These are phyloP conservation scores for Neckera pumila DNA, from an alignment of 225 moss, liverwort and hornwort species.

Conservation along the genomic window DNA sequence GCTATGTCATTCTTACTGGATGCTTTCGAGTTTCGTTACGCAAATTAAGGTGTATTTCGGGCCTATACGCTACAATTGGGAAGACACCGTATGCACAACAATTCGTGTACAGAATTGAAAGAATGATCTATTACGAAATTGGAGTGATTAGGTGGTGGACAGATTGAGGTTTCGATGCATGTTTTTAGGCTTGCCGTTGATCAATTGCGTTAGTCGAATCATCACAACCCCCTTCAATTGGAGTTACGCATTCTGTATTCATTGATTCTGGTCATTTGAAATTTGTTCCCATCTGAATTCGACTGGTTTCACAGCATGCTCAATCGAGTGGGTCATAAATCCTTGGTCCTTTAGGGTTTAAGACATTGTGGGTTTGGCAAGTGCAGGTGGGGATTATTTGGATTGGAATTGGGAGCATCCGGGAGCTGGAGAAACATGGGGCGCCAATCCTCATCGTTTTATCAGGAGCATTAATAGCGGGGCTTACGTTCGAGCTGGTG, in stretches of 20 bases:
- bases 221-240: not conserved
- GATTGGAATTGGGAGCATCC: slow-evolving; percentile 67
- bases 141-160: not conserved
- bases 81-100: not conserved
- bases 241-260: not conserved
- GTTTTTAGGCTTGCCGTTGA: not conserved
- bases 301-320: not conserved
- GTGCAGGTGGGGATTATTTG: slow-evolving; percentile 62
- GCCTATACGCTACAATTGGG: too few species aligned
- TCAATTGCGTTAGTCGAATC: not conserved
- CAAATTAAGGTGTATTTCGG: not conserved
- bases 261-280: too few species aligned
- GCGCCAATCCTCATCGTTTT: slow-evolving; percentile 56
- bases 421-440: slow-evolving; percentile 62
- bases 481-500: slow-evolving; percentile 51
- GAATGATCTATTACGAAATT: not conserved
- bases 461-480: slow-evolving; percentile 45
- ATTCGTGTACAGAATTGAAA: not conserved
- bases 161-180: not conserved
- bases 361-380: not conserved
- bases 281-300: not conserved
- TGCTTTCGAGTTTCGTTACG: not conserved
- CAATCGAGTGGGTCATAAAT: not conserved
- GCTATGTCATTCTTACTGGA: too few species aligned
- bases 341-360: not conserved